Percentiles rank a stretch among this genome's conserved stretches.
Conservation (phyloP, 805 yeast genomes). For the Kluyveromyces starmeri region DNA sequence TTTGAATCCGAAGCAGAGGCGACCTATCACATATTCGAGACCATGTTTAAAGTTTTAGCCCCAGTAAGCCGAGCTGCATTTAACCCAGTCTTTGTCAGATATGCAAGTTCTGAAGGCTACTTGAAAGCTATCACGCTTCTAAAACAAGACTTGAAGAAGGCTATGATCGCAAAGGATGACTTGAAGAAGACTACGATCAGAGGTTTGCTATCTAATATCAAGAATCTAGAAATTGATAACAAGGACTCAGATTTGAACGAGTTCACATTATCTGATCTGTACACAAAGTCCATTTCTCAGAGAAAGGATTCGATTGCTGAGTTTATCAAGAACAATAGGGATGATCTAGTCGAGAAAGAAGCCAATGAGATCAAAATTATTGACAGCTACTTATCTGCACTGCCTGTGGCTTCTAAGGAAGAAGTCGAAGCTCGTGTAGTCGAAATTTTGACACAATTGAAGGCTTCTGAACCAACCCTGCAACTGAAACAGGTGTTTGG, state of each 20-base stretch:
- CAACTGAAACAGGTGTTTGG: slow-evolving; percentile 27
- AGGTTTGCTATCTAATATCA: slow-evolving; percentile 34
- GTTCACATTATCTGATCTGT: slow-evolving; percentile 29
- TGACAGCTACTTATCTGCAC: slow-evolving; percentile 29
- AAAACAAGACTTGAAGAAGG: slow-evolving; percentile 37
- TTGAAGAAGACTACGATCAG: slow-evolving; percentile 37
- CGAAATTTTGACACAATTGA: slow-evolving; percentile 18
- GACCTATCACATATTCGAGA: too few species aligned
- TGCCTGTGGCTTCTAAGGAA: slow-evolving; percentile 43
- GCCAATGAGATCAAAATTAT: slow-evolving; percentile 37
- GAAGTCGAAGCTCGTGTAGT: slow-evolving; percentile 32
- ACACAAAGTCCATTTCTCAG: slow-evolving; percentile 39
- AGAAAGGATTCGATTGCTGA: slow-evolving; percentile 42
- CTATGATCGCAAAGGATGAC: slow-evolving; percentile 40
- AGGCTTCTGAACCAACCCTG: slow-evolving; percentile 16
- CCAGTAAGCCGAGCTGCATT: neutral
- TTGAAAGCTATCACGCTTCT: slow-evolving; percentile 26
- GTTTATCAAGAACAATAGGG: slow-evolving; percentile 37
- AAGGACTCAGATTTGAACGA: slow-evolving; percentile 29
- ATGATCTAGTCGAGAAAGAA: slow-evolving; percentile 49
- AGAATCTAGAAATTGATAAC: slow-evolving; percentile 36
- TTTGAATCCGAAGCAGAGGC: too few species aligned
- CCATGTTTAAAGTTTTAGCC: slow-evolving; percentile 1
- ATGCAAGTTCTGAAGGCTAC: slow-evolving; percentile 31
- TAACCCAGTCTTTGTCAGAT: slow-evolving; percentile 15